A percentile compares a stretch with the other conserved stretches of the same genome.
phyloP scores from a whole-genome alignment of 257 asterid species.

The Solanum pinnatisectum region DNA sequence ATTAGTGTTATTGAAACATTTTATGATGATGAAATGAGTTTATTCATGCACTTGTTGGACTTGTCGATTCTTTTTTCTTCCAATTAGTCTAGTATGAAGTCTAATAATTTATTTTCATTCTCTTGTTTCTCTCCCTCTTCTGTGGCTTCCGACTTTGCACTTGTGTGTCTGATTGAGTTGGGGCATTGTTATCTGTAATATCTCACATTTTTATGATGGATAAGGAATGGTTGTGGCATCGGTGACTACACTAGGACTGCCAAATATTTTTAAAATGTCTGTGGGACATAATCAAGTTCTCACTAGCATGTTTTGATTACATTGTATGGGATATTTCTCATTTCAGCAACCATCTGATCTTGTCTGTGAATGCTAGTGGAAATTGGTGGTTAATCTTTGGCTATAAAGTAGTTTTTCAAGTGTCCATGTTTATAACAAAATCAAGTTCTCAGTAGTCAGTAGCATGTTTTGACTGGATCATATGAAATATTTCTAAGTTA shows the following conservation, averaged over 20 bases:
- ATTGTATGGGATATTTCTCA: neutral
- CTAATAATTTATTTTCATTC: neutral
- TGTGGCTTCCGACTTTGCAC: neutral
- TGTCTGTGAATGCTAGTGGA: neutral
- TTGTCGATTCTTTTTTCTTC: neutral
- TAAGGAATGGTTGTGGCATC: neutral
- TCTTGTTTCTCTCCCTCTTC: neutral
- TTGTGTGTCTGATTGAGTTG: neutral
- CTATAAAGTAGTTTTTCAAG: neutral
- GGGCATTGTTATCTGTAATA: neutral
- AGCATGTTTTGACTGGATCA: neutral
- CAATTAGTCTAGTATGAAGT: neutral
- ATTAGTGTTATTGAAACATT: neutral
- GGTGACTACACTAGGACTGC: neutral
- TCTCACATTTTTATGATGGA: neutral
- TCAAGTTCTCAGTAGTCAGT: neutral
- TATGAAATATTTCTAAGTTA: neutral
- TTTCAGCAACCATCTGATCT: neutral
- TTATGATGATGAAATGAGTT: neutral
- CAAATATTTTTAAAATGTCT: neutral
- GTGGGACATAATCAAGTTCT: neutral
- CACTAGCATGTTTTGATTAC: neutral
- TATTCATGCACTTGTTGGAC: neutral
- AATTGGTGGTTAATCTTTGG: neutral
- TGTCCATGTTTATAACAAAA: neutral